phyloP scores from a whole-genome alignment of 768 basidiomycete genomes.

The Russula dissimulans region DNA sequence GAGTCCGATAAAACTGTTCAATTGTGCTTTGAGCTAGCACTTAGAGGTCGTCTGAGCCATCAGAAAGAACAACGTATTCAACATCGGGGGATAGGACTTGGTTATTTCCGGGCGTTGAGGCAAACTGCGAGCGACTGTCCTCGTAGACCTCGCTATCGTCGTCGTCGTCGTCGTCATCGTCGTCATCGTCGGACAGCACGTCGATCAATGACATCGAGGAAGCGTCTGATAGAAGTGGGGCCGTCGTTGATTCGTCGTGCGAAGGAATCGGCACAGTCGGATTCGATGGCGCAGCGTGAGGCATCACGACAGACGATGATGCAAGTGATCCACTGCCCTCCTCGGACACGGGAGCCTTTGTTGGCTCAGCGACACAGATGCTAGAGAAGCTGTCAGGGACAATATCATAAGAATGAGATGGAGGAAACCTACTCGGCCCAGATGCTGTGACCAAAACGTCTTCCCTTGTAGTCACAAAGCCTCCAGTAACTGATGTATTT shows the following conservation, averaged over 20 bases:
- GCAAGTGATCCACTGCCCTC: constrained; percentile 45
- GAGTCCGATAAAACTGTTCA: not conserved
- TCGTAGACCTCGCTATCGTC: constrained; percentile 49
- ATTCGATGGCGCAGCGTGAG: constrained; percentile 24
- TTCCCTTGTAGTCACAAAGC: constrained; percentile 47
- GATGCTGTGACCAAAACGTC: constrained; percentile 60
- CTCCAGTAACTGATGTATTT: constrained; percentile 74
- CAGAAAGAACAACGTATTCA: constrained; percentile 69
- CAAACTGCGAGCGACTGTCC: constrained; percentile 41
- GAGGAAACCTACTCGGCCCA: constrained; percentile 63
- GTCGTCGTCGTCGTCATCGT: constrained; percentile 45
- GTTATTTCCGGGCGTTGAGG: constrained; percentile 20
- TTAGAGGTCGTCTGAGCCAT: constrained; percentile 43
- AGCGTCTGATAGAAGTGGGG: constrained; percentile 24
- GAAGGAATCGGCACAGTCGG: constrained; percentile 10
- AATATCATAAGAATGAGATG: not conserved
- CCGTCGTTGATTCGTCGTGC: constrained; percentile 21
- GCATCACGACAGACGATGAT: constrained; percentile 68
- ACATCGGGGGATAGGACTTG: constrained; percentile 24
- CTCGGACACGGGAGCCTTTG: constrained; percentile 23
- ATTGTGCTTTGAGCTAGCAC: not conserved
- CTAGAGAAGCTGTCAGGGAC: constrained; percentile 27
- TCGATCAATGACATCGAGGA: constrained; percentile 55
- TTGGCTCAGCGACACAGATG: constrained; percentile 55
- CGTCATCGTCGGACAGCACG: constrained; percentile 40